Base-by-base conservation (phyloP, 805 yeast genomes). In the Pichia pseudocactophila region DNA sequence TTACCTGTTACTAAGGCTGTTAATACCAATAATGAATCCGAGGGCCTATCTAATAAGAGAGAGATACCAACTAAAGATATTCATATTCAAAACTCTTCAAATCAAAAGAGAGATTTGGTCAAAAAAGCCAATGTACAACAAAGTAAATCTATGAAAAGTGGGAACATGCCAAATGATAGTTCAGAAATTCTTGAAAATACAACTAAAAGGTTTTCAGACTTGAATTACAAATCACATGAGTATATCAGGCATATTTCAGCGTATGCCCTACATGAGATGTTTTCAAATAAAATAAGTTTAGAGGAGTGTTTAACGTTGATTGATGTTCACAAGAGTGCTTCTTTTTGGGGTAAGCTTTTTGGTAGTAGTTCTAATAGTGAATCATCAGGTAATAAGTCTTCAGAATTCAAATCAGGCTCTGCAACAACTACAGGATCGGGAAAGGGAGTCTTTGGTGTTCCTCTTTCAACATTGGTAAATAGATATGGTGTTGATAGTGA, bases 401-500 rank as follows among this genome's bases (percentile, higher is more conserved):
- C 36, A 3, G 51, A 48, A 3, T 48, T 48, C 18, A 48, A 46
- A 37, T 48, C 51, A 3, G 51, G 51, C 2, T 48, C 51, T 12
- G 51, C 51, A 1, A 46, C 48, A 9, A 32, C 43, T 18, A 34
- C 49, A 1, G 49, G 45, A 13, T 32, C 44, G n/a, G 51, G 51
- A 17, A 40, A 45, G 32, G 70, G 70, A 33, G 94, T 89, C 0
- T 90, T 90, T 64, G 96, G 95, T 1, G 71, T 78, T 7, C 80
- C 92, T 11, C 65, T 92, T 44, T 82, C 76, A 32, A 73, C 71
- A 3, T 67, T 92, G 31, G 78, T 87, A 2, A 69, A 66, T 3
- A 75, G 73, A 49, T 76, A 68, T 52, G 97, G 97, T 4, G 81
- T 82, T 17, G 95, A 87, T 36, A 80, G 95, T 2, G 85, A 82